Evolutionary conservation across 768 basidiomycete species (phyloP).

Genomic region (Neoboletus magnificus): DNA sequence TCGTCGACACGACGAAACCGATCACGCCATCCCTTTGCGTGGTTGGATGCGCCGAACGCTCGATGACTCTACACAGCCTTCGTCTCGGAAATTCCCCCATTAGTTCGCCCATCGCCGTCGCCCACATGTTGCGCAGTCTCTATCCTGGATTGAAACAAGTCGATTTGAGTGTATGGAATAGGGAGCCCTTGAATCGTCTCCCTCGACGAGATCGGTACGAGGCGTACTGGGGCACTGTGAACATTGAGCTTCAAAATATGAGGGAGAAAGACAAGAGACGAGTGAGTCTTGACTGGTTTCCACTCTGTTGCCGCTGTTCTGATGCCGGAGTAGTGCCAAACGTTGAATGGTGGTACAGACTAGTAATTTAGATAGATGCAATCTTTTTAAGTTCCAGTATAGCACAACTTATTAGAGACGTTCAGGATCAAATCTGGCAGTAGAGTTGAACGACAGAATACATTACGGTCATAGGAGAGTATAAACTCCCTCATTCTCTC

Average conservation of each 20-base stretch:
- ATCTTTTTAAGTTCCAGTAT: background rate
- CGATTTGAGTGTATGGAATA: slow-evolving; percentile 18
- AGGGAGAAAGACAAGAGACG: background rate
- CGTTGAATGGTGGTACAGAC: background rate
- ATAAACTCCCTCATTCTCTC: slow-evolving; percentile 42
- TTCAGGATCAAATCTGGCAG: background rate
- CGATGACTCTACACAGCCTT: slow-evolving; percentile 7
- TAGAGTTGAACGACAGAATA: background rate
- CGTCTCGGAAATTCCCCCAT: slow-evolving; percentile 23
- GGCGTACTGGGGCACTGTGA: slow-evolving; percentile 17
- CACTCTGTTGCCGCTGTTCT: background rate
- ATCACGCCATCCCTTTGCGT: background rate
- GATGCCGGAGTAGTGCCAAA: background rate
- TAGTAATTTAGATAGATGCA: background rate
- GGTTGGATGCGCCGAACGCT: background rate
- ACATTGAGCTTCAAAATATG: slow-evolving; percentile 6
- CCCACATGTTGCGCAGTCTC: slow-evolving; percentile 8
- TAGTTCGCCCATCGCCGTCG: slow-evolving; percentile 5
- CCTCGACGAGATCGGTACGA: slow-evolving; percentile 11
- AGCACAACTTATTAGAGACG: background rate
- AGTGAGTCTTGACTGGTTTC: background rate
- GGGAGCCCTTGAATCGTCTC: slow-evolving; percentile 10
- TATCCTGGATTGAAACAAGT: slow-evolving; percentile 21
- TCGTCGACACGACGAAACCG: slow-evolving; percentile 19
- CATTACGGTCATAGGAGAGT: background rate